A percentile compares a stretch with the other conserved stretches of the same genome.
Conservation (phyloP, 768 basidiomycete genomes). For the Tubosaeta sp. region DNA sequence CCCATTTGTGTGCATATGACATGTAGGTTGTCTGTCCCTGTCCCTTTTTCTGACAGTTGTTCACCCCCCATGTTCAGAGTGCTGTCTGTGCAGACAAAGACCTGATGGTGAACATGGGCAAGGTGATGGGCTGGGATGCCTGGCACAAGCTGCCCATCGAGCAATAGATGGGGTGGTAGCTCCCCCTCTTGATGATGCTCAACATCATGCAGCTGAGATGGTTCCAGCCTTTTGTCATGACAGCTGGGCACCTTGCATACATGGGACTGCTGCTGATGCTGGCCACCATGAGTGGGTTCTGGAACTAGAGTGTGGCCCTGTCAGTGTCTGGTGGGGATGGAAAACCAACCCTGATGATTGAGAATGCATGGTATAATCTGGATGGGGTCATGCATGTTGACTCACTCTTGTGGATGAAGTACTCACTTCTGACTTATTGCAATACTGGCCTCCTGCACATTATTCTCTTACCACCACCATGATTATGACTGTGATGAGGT, state of each 20-base stretch:
- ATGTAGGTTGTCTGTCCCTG: conserved; percentile 22
- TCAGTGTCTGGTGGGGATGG: no score
- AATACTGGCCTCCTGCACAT: no score
- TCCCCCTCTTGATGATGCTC: conserved; percentile 21
- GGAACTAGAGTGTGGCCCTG: no score
- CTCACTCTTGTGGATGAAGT: no score
- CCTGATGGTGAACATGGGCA: conserved; percentile 39
- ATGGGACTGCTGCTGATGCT: conserved; percentile 26
- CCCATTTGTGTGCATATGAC: conserved; percentile 39
- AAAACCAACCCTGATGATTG: conserved; percentile 30
- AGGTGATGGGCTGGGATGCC: conserved; percentile 35
- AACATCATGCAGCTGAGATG: conserved; percentile 35
- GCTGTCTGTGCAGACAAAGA: conserved; percentile 36
- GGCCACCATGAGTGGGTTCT: conserved; percentile 37
- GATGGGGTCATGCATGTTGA: conserved; percentile 34
- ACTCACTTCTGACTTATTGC: no score
- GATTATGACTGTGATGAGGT: no score
- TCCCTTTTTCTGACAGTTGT: not conserved
- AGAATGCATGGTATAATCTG: conserved; percentile 39
- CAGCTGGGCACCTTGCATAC: conserved; percentile 37
- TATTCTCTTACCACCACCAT: no score
- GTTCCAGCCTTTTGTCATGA: conserved; percentile 33
- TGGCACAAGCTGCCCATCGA: conserved; percentile 31
- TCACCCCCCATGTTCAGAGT: conserved; percentile 11
- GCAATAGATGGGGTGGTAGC: conserved; percentile 30